phyloP scores from a whole-genome alignment of 1,284 basidiomycete genomes.

The Phylloboletellus chloephorus region DNA sequence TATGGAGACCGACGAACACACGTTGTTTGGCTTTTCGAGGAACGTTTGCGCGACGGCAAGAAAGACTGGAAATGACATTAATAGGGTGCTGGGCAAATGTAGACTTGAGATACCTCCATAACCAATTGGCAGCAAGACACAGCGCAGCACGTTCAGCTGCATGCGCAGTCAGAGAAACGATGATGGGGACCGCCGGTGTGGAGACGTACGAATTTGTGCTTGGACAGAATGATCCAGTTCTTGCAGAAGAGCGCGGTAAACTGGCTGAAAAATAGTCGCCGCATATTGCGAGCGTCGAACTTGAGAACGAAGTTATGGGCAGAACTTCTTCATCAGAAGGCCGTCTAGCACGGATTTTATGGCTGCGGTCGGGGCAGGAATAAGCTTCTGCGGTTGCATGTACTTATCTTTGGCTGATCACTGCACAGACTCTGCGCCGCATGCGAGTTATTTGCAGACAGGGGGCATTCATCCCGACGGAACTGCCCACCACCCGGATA shows the following conservation, averaged over 20 bases:
- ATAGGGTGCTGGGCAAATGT: neutral
- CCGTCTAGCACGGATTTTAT: no score
- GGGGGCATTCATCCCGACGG: no score
- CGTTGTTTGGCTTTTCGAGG: slow-evolving; percentile 42
- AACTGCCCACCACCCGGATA: no score
- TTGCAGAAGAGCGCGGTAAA: slow-evolving; percentile 62
- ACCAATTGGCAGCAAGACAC: slow-evolving; percentile 61
- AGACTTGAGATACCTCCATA: slow-evolving; percentile 41
- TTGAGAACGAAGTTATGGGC: slow-evolving; percentile 5
- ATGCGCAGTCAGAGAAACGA: slow-evolving; percentile 12
- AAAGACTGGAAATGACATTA: slow-evolving; percentile 38
- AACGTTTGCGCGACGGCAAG: slow-evolving; percentile 60
- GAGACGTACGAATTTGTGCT: slow-evolving; percentile 55
- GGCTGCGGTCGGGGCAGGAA: no score
- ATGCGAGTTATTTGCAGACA: no score
- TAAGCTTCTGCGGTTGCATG: no score
- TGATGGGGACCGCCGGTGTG: neutral
- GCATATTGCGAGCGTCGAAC: slow-evolving; percentile 7
- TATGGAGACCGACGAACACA: slow-evolving; percentile 11
- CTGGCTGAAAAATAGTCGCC: slow-evolving; percentile 51
- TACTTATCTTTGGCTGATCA: no score
- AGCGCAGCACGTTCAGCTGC: slow-evolving; percentile 61
- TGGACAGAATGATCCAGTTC: slow-evolving; percentile 68
- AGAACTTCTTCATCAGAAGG: neutral
- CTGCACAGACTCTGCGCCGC: no score